These are phyloP conservation scores for Artomyces pyxidatus DNA, from an alignment of 768 basidiomycete genomes.

Conservation along the genomic window DNA sequence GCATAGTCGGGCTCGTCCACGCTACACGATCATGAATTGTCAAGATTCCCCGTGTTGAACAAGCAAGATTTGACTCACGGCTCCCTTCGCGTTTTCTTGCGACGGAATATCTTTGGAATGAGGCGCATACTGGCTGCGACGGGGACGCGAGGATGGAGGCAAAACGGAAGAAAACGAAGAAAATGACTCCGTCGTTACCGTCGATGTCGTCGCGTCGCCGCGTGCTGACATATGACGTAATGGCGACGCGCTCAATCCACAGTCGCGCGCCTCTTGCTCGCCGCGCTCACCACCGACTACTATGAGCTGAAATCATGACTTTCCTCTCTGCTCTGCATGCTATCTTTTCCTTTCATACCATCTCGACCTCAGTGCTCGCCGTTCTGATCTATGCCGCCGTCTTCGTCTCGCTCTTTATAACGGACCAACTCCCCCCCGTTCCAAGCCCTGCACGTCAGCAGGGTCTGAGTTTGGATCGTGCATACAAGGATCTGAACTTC, in stretches of 20 bases:
- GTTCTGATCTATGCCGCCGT: slow-evolving; percentile 8
- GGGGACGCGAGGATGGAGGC: too few species aligned
- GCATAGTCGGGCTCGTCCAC: too few species aligned
- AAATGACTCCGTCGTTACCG: too few species aligned
- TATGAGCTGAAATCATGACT: not conserved
- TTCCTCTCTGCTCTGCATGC: slow-evolving; percentile 1
- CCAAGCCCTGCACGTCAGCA: slow-evolving; percentile 27
- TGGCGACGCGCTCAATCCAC: too few species aligned
- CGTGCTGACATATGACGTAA: too few species aligned
- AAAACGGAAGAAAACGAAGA: too few species aligned
- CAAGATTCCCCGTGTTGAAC: not conserved
- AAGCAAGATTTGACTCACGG: not conserved
- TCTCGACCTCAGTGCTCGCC: slow-evolving; percentile 3
- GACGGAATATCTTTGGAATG: not conserved
- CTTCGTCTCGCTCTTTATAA: slow-evolving; percentile 6
- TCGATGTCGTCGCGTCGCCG: too few species aligned
- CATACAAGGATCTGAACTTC: slow-evolving; percentile 50
- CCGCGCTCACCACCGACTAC: not conserved
- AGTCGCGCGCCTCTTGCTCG: too few species aligned
- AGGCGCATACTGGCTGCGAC: too few species aligned
- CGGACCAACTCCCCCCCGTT: slow-evolving; percentile 3
- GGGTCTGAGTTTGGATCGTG: slow-evolving; percentile 42
- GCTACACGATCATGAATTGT: too few species aligned
- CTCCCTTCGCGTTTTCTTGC: not conserved
- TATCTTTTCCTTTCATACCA: slow-evolving; percentile 7